Percentiles rank a stretch among this genome's conserved stretches.
phyloP scores from a whole-genome alignment of 345 rosid species.

The Boechera divaricarpa region DNA sequence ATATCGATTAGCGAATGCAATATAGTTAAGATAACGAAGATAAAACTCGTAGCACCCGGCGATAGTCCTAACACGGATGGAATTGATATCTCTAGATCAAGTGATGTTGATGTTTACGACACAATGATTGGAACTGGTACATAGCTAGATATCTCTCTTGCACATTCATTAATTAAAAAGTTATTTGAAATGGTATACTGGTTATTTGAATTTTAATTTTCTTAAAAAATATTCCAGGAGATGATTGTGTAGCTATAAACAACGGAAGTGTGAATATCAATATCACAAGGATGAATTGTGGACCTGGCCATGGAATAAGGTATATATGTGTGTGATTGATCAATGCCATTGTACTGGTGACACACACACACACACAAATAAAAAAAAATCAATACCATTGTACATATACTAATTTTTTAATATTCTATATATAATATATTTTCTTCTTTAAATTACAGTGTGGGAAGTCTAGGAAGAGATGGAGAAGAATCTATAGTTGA shows the following conservation, averaged over 20 bases:
- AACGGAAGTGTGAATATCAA: constrained; percentile 36
- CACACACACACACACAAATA: too few relatives aligned
- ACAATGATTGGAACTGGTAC: constrained; percentile 55
- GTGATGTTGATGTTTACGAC: constrained; percentile 37
- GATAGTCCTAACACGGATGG: constrained; percentile 72
- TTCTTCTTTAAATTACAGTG: constrained; percentile 35
- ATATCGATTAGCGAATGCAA: constrained; percentile 39
- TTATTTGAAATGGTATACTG: background rate
- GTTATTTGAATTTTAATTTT: background rate
- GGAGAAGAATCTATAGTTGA: constrained; percentile 47
- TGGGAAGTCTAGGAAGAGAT: constrained; percentile 62
- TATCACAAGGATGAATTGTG: constrained; percentile 36
- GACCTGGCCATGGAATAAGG: constrained; percentile 56
- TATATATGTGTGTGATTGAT: constrained; percentile 10
- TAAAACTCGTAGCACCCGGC: constrained; percentile 49
- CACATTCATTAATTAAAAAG: background rate
- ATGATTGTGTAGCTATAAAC: constrained; percentile 62
- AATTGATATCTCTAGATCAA: constrained; percentile 48
- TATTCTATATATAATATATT: background rate
- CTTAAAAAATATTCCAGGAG: constrained; percentile 40
- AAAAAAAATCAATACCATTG: too few relatives aligned
- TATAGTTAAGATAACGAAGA: constrained; percentile 42
- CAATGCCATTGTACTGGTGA: background rate
- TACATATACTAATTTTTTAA: too few relatives aligned
- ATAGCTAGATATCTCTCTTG: background rate